Percentiles rank a stretch among this genome's conserved stretches.
phyloP scores from a whole-genome alignment of 345 rosid species.

The Heritiera littoralis region DNA sequence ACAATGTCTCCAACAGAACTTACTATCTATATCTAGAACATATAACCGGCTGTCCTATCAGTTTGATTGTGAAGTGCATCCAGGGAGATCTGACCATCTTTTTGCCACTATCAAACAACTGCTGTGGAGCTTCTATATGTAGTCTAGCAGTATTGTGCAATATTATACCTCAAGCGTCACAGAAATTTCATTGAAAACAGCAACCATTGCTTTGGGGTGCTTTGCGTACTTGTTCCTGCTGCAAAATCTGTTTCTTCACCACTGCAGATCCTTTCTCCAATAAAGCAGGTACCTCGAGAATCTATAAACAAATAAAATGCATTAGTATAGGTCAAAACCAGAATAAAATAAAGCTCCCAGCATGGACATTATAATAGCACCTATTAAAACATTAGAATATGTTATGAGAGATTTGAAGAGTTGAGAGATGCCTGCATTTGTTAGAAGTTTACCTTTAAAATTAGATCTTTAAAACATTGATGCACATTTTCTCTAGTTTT shows the following conservation, averaged over 20 bases:
- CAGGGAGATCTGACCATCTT: neutral
- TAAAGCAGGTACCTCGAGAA: slow-evolving; percentile 74
- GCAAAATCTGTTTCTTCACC: slow-evolving; percentile 52
- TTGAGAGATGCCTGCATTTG: neutral
- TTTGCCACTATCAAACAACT: neutral
- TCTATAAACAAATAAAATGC: slow-evolving; percentile 35
- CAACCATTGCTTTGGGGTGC: slow-evolving; percentile 45
- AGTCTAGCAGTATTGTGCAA: neutral
- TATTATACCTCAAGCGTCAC: neutral
- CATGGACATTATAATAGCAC: neutral
- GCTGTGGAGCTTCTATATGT: slow-evolving; percentile 8
- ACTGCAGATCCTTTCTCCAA: slow-evolving; percentile 72
- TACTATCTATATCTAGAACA: neutral
- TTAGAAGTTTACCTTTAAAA: slow-evolving; percentile 52
- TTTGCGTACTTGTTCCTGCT: slow-evolving; percentile 41
- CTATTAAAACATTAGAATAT: neutral
- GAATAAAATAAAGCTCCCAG: neutral
- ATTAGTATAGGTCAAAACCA: slow-evolving; percentile 12
- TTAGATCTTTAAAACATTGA: slow-evolving; percentile 73
- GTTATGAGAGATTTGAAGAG: neutral
- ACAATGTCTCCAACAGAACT: neutral
- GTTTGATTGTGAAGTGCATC: neutral
- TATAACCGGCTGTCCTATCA: neutral
- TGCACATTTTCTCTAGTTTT: slow-evolving; percentile 67
- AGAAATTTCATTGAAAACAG: slow-evolving; percentile 39